Base-by-base conservation (phyloP, 2,329 filamentous ascomycete genomes). In the Alternaria sp. region DNA sequence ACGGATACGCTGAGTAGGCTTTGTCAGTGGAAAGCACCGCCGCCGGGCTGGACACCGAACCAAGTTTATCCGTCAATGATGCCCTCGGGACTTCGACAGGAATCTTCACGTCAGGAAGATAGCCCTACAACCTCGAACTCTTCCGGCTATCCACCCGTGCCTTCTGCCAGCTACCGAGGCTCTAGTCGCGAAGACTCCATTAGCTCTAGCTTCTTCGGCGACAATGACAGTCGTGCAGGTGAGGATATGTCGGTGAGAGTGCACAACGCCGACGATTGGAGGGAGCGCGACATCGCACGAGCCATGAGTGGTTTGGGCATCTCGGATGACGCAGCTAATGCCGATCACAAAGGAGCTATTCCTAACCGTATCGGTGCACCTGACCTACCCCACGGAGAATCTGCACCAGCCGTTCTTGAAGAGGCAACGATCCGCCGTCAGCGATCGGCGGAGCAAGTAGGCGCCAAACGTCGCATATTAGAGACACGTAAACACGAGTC, bases 21-120 rank as follows among this genome's bases (percentile, higher is more conserved):
- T 28, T 99, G 95, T 74, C 91, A 96, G 72, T 99, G 95, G 95
- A 96, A 94, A 74, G 88, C 93, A 6, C 90, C 93, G 7, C 85
- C 87, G 14, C 85, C 86, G 57, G 86, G 87, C 30, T 84, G 82
- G 82, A 81, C 79, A 30, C 80, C 81, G 22, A 67, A 48, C 18
- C 74, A 73, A 20, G 70, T 72, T 49, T 73, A 73, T 51, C 68
- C 74, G 4, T 69, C 71, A 9, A 83, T 90, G 43, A 86, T 88
- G 41, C 80, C 81, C 1, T 88, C 90, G 2, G 85, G 84, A 26
- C 81, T 92, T 28, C 87, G 91, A 36, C 88, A 91, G 67, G 85
- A 89, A 58, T 89, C 86, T 47, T 47, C 85, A 84, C 53, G 80
- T 84, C 69, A 75, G 4, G 93, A 94, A 65, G 92, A 96, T 65